Percentiles rank a stretch among this genome's conserved stretches.
phyloP scores from a whole-genome alignment of 2,329 filamentous ascomycete genomes.

The Penicillium sp. region DNA sequence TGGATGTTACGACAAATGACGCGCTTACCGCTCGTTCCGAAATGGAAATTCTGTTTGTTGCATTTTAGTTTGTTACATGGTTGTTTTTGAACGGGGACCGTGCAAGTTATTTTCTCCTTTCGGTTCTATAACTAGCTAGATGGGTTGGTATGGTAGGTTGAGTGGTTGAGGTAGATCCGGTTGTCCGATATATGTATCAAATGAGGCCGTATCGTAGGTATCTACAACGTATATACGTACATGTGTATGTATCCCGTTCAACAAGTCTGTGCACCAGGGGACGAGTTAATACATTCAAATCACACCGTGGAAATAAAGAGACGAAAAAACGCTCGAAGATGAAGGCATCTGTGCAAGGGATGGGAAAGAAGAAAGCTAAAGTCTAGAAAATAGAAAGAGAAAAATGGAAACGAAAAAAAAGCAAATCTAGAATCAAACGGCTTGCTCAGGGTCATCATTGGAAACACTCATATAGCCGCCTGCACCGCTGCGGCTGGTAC shows the following conservation, averaged over 20 bases:
- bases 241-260: background rate
- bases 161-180: background rate
- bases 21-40: slow-evolving; percentile 6
- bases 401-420: background rate
- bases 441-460: slow-evolving; percentile 33
- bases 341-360: background rate
- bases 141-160: background rate
- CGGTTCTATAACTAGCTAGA: background rate
- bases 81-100: background rate
- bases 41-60: background rate
- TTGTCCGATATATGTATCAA: background rate
- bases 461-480: slow-evolving; percentile 57
- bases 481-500: slow-evolving; percentile 38
- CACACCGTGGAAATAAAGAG: background rate
- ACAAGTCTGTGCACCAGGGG: background rate
- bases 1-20: background rate
- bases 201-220: background rate
- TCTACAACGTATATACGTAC: background rate
- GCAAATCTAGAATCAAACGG: slow-evolving; percentile 21
- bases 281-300: background rate
- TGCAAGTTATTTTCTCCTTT: background rate
- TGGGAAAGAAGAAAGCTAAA: background rate
- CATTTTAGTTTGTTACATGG: background rate
- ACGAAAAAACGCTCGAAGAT: background rate
- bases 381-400: background rate